Base-by-base conservation (phyloP, 2,329 filamentous ascomycete genomes). In the Fusarium euwallaceae region DNA sequence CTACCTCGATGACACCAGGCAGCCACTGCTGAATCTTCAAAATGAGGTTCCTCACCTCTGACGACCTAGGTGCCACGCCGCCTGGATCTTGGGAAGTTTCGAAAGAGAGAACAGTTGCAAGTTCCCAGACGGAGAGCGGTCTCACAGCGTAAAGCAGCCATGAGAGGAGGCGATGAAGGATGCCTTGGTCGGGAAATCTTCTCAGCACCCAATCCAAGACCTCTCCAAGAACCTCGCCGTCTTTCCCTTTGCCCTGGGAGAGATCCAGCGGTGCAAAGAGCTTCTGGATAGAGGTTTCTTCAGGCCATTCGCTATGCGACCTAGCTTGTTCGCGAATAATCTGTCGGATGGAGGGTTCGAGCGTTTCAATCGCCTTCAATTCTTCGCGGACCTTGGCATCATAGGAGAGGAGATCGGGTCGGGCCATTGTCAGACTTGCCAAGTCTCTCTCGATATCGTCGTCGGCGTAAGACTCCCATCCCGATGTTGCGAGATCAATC, bases 81-180 rank as follows among this genome's bases (percentile, higher is more conserved):
- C 0, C 20, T 0, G 6, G 4, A 14, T 58, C 48, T 10, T 17
- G 17, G 9, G 32, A 14, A 6, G 34, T n/a, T 1, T 34, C n/a
- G 2, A 69, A 63, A 3, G 39, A 63, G 3, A 43, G 6, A 0
- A 51, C 12, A n/a, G 39, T 63, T 0, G 64, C 58, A 2, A 69
- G 64, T 8, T 69, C 64, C 67, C 64, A 69, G 3, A 67, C 48
- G 0, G 56, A 58, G 10, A 69, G 67, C 11, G 56, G 64, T 24
- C 64, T 62, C 16, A 69, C 67, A 1, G 67, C 37, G 6, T 69
- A 63, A 4, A 69, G 10, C 3, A 69, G 56, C 67, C 64, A 69
- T 1, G 56, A 51, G 3, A 67, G 0, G 0, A 69, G 32, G 1
- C 39, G 34, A 3, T 32, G 29, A 0, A 69, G 24, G 1, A 43